phyloP scores from a whole-genome alignment of 768 basidiomycete genomes.

The Chalciporus sphaerocephalus region DNA sequence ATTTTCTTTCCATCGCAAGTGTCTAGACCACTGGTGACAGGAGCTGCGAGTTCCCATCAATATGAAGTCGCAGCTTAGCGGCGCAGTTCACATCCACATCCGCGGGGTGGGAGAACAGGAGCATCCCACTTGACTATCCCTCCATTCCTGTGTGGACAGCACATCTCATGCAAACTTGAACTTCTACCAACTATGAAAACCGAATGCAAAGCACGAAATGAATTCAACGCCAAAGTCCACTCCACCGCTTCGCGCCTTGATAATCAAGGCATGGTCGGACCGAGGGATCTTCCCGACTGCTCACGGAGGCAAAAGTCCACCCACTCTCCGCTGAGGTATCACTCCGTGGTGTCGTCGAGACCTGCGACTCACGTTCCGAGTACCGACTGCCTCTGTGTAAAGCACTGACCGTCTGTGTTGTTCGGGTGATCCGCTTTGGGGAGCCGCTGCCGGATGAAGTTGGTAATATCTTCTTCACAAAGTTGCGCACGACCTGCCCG shows the following conservation, averaged over 20 bases:
- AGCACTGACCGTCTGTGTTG: not conserved
- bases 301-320: slow-evolving; percentile 20
- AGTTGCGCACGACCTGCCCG: slow-evolving; percentile 18
- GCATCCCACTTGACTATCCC: too few relatives aligned
- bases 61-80: too few relatives aligned
- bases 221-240: slow-evolving; percentile 19
- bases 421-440: not conserved
- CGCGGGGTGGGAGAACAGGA: too few relatives aligned
- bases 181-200: not conserved
- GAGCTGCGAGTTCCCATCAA: too few relatives aligned
- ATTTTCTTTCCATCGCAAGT: too few relatives aligned
- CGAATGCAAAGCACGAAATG: not conserved
- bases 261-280: slow-evolving; percentile 3
- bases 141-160: too few relatives aligned
- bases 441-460: slow-evolving; percentile 7
- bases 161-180: not conserved
- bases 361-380: not conserved
- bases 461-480: slow-evolving; percentile 21
- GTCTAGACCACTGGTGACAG: too few relatives aligned
- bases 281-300: slow-evolving; percentile 4
- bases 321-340: slow-evolving; percentile 12
- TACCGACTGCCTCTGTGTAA: not conserved
- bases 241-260: slow-evolving; percentile 17
- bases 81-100: too few relatives aligned
- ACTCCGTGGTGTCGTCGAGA: slow-evolving; percentile 15